These are phyloP conservation scores for Colletotrichum musicola DNA, from an alignment of 2,329 filamentous ascomycete genomes.

Conservation along the genomic window DNA sequence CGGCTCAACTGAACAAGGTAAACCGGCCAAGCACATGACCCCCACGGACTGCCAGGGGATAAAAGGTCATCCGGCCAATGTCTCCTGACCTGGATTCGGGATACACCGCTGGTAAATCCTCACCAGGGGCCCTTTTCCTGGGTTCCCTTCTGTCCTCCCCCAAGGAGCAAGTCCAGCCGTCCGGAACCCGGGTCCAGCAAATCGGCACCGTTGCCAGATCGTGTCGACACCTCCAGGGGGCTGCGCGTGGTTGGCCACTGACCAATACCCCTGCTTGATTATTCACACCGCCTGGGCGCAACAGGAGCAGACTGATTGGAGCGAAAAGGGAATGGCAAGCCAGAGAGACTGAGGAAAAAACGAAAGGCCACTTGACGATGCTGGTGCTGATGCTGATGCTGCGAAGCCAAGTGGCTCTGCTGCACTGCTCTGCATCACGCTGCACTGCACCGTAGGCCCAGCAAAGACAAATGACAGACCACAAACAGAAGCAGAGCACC, in stretches of 20 bases:
- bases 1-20: conserved; percentile 4
- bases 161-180: conserved; percentile 34
- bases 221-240: conserved; percentile 22
- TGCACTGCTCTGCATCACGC: neutral
- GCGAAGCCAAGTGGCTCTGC: conserved; percentile 6
- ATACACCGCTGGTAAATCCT: conserved; percentile 15
- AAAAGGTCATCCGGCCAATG: conserved; percentile 23
- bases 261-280: conserved; percentile 30
- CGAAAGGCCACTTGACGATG: conserved; percentile 25
- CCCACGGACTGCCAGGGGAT: conserved; percentile 31
- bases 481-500: neutral
- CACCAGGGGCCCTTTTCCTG: neutral
- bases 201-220: conserved; percentile 38
- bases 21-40: conserved; percentile 23
- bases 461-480: neutral
- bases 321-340: neutral
- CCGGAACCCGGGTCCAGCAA: conserved; percentile 32
- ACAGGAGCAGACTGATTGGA: neutral
- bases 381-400: neutral
- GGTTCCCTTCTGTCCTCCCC: neutral
- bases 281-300: conserved; percentile 34
- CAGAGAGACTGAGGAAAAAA: neutral
- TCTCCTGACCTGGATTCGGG: conserved; percentile 25
- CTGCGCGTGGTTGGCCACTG: neutral
- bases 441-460: neutral